Base-by-base conservation (phyloP, 202 grass and related monocot genomes). In the Hordeum pubiflorum region DNA sequence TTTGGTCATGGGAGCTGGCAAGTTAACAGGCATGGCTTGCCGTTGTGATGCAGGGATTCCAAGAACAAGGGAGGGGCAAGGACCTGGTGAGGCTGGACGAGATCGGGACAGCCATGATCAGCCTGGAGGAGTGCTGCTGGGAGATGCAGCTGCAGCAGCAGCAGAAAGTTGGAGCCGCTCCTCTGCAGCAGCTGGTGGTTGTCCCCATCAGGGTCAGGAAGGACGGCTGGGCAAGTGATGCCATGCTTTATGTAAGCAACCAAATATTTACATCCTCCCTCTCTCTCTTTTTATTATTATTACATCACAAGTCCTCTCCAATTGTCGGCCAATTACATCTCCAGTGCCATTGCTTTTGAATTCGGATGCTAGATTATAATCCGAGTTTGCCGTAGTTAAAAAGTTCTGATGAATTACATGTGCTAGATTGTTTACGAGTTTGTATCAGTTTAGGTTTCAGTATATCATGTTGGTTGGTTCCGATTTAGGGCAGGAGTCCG, bases 191-290 rank as follows among this genome's bases (percentile, higher is more conserved):
- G 83, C 82, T 79, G 78, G 85, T 89, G 52, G 81, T 64, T 74
- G 85, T 96, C 80, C 97, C 91, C 58, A 87, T 99, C 87, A 80
- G 85, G 81, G 74, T 93, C 37, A 87, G 44, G 57, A 96, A 78
- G 67, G 87, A 87, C 12, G 89, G 89, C 32, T 91, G 86, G 89
- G 72, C 87, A 93, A 91, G 84, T 37, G 79, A 99, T 77, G 91
- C 86, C 76, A 81, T 90, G 23, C 92, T 99, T 81, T 85, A 93
- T 89, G 97, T 99, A 91, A 99, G 93, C 76, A 60, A 68, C 14
- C 44, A 48, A 15, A 44, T 12, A 17, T 69, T 15, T 69, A 24
- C 7, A 40, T 58, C 41, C 27, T 69, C 77, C 76, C 46, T n/a
- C 46, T n/a, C 3, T 29, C 73, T 15, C 24, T 26, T 1, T 26